These are phyloP conservation scores for Cornus florida DNA, from an alignment of 148 eudicot genomes.

Conservation along the genomic window DNA sequence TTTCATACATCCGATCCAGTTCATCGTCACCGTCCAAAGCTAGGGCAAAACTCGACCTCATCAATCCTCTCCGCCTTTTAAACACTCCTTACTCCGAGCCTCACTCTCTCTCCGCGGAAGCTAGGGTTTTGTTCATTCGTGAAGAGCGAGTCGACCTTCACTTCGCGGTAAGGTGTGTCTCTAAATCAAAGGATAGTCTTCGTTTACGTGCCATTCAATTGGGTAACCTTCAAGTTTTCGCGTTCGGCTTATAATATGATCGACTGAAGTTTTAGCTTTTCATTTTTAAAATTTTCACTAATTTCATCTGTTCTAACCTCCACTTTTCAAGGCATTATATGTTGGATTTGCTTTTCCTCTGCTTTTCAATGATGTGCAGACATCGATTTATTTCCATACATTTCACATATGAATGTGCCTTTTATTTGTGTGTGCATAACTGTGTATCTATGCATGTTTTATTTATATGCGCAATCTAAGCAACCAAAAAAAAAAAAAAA, in stretches of 20 bases:
- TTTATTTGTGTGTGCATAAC: too few relatives aligned
- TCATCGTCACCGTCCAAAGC: constrained; percentile 24
- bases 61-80: constrained; percentile 4
- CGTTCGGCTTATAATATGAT: neutral
- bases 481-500: too few relatives aligned
- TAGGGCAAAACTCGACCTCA: constrained; percentile 12
- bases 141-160: neutral
- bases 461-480: too few relatives aligned
- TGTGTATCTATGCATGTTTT: too few relatives aligned
- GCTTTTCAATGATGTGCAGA: neutral
- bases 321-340: neutral
- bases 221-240: neutral
- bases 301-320: too few relatives aligned
- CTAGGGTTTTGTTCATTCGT: neutral
- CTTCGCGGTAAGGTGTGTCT: constrained; percentile 1
- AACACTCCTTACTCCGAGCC: constrained; percentile 18
- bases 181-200: neutral
- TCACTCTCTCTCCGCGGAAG: neutral
- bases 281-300: neutral
- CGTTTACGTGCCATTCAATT: neutral
- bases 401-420: too few relatives aligned
- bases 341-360: neutral
- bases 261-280: neutral
- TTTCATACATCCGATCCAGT: neutral
- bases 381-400: too few relatives aligned